Evolutionary conservation across 2,329 filamentous ascomycete species (phyloP), one percentile per base, ranked within the genome.

Genomic region (Neopestalotiopsis sp.): DNA sequence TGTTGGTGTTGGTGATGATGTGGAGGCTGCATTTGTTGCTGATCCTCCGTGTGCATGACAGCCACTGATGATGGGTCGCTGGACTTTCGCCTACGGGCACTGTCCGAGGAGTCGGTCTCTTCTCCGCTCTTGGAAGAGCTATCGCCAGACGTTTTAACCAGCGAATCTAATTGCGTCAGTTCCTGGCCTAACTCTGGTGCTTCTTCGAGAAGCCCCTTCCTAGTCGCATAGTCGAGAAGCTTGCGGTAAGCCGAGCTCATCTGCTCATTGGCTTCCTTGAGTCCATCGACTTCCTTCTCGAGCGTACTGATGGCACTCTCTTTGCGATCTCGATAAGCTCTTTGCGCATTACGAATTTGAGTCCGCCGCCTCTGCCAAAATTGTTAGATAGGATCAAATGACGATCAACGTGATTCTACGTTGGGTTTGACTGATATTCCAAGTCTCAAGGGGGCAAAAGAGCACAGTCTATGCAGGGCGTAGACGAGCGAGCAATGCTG

Each of bases 301-400:
- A 97, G 84, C 1, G 88, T 89, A 34, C 89, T 87, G 68, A 97
- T 95, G 4, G 92, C 92, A 28, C 88, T 91, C 76, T 97, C 94
- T 80, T 97, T 97, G 65, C 94, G 90, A 75, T 92, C 89, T 17
- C 94, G 89, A 76, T 97, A 97, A 0, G 94, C 94, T 72, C 94
- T 86, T 78, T 97, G 94, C 1, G 94, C 94, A 67, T 95, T 87
- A 30, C 94, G 90, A 71, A 97, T 96, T 78, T 97, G 94, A 4
- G 93, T 95, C 67, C 94, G 89, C 66, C 94, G 91, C 71, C 94
- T 91, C 92, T 93, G 72, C 66, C 57, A 68, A 56, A 28, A 32
- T 3, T 68, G 34, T 38, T 61, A 76, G 69, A 75, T 70, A 66
- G 61, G 45, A 45, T 68, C 66, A 69, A 65, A 63, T 24, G 14